phyloP scores from a whole-genome alignment of 371 early-diverging fungal species.

The Coemansia sp. region DNA sequence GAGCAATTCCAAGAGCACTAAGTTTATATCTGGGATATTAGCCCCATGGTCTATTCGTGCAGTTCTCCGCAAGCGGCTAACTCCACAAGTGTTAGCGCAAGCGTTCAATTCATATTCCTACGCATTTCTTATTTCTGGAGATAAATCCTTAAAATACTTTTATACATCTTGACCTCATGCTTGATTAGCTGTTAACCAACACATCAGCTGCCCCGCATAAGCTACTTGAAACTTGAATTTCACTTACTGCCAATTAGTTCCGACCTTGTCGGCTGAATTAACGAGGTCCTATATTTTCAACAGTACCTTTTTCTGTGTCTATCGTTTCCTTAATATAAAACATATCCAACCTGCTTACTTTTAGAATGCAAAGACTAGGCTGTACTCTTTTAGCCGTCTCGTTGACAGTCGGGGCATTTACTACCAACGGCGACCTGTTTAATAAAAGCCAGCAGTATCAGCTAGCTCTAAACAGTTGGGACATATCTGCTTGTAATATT shows the following conservation, averaged over 20 bases:
- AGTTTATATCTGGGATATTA: background rate
- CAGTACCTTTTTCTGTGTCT: background rate
- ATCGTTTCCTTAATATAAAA: background rate
- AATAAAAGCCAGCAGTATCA: background rate
- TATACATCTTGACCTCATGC: too few species aligned
- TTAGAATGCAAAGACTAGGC: background rate
- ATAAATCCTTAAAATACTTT: too few species aligned
- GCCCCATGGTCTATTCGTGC: background rate
- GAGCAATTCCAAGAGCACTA: constrained; percentile 48
- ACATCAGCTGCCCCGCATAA: background rate
- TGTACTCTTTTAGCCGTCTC: background rate
- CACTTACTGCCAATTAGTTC: background rate
- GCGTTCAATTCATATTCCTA: background rate
- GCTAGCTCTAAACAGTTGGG: background rate
- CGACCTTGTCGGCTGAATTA: background rate
- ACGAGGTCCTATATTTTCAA: background rate
- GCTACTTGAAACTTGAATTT: background rate
- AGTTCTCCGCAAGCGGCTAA: background rate
- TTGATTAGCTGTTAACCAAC: too few species aligned
- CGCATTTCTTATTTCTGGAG: too few species aligned
- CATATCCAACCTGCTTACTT: background rate
- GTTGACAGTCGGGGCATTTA: background rate
- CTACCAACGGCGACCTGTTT: background rate
- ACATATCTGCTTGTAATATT: background rate
- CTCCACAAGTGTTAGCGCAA: background rate